Evolutionary conservation across 169 alveolate genomes (phyloP).

Genomic region (Plasmodium berghei): DNA sequence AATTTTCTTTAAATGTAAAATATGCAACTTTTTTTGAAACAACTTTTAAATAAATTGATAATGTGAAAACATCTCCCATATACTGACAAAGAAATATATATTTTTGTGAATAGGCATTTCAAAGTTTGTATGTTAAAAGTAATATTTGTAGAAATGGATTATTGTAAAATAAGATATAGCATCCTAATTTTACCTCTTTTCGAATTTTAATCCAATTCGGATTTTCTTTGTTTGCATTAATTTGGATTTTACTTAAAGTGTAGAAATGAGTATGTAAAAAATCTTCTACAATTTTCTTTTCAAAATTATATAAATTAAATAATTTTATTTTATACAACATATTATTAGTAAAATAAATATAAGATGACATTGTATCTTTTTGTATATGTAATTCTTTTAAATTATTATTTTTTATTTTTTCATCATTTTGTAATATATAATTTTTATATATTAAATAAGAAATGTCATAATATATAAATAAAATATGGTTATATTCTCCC

Average conservation of each 20-base stretch:
- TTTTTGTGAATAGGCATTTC: too few relatives aligned
- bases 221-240: background rate
- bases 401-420: background rate
- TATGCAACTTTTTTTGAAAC: conserved; percentile 41
- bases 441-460: conserved; percentile 50
- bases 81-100: conserved; percentile 1
- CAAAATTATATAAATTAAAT: conserved; percentile 39
- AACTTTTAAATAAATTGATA: conserved; percentile 27
- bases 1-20: conserved; percentile 23
- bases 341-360: conserved; percentile 22
- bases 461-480: conserved; percentile 43
- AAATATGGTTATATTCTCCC: conserved; percentile 1
- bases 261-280: conserved; percentile 2
- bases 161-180: too few relatives aligned
- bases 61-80: background rate
- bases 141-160: too few relatives aligned
- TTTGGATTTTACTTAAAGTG: background rate
- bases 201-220: conserved; percentile 9
- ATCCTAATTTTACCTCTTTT: conserved; percentile 19
- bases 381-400: conserved; percentile 10
- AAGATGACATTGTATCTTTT: conserved; percentile 43
- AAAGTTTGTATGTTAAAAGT: too few relatives aligned
- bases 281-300: conserved; percentile 16
- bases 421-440: background rate
- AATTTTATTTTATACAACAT: conserved; percentile 16